Evolutionary conservation across 257 asterid genomes (phyloP).

Genomic region (Parsonsia alboflavescens): DNA sequence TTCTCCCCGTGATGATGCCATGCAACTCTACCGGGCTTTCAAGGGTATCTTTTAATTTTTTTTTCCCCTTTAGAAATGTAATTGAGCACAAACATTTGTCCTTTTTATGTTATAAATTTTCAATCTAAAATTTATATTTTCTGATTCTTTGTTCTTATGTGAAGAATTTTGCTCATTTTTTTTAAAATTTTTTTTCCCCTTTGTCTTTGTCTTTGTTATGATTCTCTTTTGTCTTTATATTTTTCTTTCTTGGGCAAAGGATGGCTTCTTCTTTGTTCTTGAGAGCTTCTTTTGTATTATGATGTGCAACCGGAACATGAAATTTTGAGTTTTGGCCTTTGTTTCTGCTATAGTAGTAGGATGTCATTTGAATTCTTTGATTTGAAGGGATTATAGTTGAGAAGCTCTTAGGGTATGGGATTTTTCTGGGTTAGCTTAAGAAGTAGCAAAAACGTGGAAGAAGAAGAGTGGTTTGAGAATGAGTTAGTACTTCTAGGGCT

Average conservation of each 20-base stretch:
- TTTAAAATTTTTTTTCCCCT: too few relatives aligned
- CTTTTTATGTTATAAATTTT: background rate
- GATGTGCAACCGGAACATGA: background rate
- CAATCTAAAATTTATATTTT: background rate
- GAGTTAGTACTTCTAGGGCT: background rate
- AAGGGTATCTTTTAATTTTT: constrained; percentile 44
- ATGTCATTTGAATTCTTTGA: background rate
- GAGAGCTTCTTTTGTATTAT: background rate
- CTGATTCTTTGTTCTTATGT: background rate
- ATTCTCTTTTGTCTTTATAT: too few relatives aligned
- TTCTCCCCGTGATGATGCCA: constrained; percentile 89
- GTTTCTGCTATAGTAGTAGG: background rate
- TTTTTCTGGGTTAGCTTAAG: background rate
- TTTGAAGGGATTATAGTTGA: background rate
- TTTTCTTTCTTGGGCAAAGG: background rate
- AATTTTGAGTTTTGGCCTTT: background rate
- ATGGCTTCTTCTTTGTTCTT: background rate
- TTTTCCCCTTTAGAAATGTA: background rate
- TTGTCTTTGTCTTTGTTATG: too few relatives aligned
- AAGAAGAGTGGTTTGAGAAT: background rate
- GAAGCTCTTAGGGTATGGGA: background rate
- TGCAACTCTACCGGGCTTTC: constrained; percentile 73
- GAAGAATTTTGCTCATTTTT: background rate
- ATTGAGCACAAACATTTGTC: background rate
- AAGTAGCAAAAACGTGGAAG: background rate